A percentile compares a stretch with the other conserved stretches of the same genome.
Conservation (phyloP, 2,329 filamentous ascomycete genomes). For the Ascochyta rabiei region DNA sequence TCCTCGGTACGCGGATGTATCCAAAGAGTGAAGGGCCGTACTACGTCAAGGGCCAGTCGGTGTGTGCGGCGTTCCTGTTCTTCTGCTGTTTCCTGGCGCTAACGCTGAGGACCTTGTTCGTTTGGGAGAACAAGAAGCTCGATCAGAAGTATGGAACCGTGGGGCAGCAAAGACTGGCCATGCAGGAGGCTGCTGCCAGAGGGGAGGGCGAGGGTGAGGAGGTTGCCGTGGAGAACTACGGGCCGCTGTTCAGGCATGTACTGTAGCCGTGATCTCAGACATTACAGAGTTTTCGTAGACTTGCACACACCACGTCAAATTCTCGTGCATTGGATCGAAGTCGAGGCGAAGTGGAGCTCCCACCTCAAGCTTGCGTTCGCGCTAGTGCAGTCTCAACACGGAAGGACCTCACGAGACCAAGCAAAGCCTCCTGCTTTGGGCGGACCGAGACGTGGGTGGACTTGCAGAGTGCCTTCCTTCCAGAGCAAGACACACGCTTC, state of each 20-base stretch:
- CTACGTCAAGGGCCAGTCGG: constrained; percentile 44
- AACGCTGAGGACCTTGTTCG: constrained; percentile 37
- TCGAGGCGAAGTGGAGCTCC: too few species aligned
- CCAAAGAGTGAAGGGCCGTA: constrained; percentile 39
- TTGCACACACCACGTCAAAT: too few species aligned
- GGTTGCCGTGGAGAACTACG: constrained; percentile 43
- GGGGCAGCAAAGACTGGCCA: constrained; percentile 32
- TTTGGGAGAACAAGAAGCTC: constrained; percentile 47
- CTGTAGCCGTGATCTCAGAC: constrained; percentile 22
- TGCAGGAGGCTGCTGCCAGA: constrained; percentile 22
- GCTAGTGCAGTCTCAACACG: too few species aligned
- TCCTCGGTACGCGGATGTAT: constrained; percentile 46
- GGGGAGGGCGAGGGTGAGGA: constrained; percentile 20
- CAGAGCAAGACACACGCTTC: accelerated
- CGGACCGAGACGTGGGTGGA: background rate
- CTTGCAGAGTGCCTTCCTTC: background rate
- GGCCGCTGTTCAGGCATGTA: constrained; percentile 41
- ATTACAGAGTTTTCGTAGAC: too few species aligned
- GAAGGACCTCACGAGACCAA: too few species aligned
- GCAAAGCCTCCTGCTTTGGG: background rate
- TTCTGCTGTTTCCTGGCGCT: constrained; percentile 42
- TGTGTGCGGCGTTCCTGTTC: constrained; percentile 49
- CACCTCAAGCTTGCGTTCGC: too few species aligned
- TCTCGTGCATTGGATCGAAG: too few species aligned
- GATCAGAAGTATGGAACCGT: constrained; percentile 42